phyloP scores from a whole-genome alignment of 257 asterid species.

The Plantago ovata region DNA sequence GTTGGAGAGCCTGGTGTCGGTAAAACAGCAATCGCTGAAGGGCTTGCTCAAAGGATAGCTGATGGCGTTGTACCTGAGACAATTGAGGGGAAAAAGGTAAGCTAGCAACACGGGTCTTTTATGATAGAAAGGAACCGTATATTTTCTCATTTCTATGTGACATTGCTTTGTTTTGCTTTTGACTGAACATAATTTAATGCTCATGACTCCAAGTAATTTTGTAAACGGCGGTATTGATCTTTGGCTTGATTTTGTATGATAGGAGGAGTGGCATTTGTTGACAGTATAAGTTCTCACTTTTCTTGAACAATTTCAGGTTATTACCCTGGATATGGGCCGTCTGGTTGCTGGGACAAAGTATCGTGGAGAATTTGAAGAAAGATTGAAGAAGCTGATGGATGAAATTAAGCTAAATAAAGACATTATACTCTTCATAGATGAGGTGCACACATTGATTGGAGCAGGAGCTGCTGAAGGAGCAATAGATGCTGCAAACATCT shows the following conservation, averaged over 20 bases:
- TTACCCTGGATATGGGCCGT: constrained; percentile 93
- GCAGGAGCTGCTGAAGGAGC: constrained; percentile 99
- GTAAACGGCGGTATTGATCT: too few species aligned
- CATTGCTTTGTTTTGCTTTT: too few species aligned
- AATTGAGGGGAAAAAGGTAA: constrained; percentile 91
- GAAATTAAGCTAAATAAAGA: constrained; percentile 95
- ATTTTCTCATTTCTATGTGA: too few species aligned
- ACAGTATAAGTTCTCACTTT: too few species aligned
- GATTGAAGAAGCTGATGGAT: constrained; percentile 95
- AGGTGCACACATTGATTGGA: constrained; percentile 96
- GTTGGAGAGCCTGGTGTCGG: constrained; percentile 99
- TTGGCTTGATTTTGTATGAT: too few species aligned
- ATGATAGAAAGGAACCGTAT: too few species aligned
- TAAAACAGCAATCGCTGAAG: constrained; percentile 98
- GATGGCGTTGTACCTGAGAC: constrained; percentile 97
- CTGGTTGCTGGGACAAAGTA: constrained; percentile 98
- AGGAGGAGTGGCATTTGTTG: too few species aligned
- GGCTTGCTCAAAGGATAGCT: constrained; percentile 95
- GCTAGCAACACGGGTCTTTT: constrained; percentile 7
- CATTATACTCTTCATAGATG: constrained; percentile 91
- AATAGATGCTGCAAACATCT: constrained; percentile 93
- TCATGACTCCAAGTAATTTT: too few species aligned
- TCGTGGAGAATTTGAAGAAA: constrained; percentile 99
- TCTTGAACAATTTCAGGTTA: constrained; percentile 53
- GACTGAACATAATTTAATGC: too few species aligned